Base-by-base conservation (phyloP, 768 basidiomycete species). In the Artomyces pyxidatus region DNA sequence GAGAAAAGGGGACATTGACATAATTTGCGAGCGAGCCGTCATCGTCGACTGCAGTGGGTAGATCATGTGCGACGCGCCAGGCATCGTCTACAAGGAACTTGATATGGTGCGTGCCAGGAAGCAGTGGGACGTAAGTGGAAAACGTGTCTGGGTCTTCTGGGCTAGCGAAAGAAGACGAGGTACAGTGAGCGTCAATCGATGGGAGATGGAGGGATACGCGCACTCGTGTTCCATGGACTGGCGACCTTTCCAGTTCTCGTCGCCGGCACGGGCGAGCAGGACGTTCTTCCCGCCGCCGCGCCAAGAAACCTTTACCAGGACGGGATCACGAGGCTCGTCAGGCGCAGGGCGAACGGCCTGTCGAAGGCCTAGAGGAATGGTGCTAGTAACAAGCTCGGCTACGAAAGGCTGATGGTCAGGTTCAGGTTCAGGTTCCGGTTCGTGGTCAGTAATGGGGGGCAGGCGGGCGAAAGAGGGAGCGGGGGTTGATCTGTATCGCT, bases 21-120 rank as follows among this genome's bases (percentile, higher is more conserved):
- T 95, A 97, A 68, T 98, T 98, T 46, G 95, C 90, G 39, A 98
- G 73, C 23, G 85, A 86, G 27, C 95, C 95, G 59, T 92, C 88
- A 62, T 97, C 93, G 61, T 93, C 91, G 41, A 94, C 91, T 1
- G 91, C 91, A 22, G 86, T 83, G 6, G 88, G 86, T n/a, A 83
- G 74, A 54, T 88, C 81, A 54, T 84, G 76, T 2, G 85, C 78
- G 6, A 86, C 79, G 52, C 85, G 79, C 82, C 85, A 91, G 40
- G 81, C 77, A 41, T 86, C 88, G 63, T 98, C 95, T 52, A 98
- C 88, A 55, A 97, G 79, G 73, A 96, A 98, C 50, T 93, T 89
- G 62, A 97, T 76, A 55, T 93, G 88, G 61, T 97, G 92, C 0
- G 92, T 92, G 14, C 95, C 95, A 0, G 92, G 91, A 9, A 81